phyloP scores from a whole-genome alignment of 2,329 filamentous ascomycete species.

The Fusarium acutatum region DNA sequence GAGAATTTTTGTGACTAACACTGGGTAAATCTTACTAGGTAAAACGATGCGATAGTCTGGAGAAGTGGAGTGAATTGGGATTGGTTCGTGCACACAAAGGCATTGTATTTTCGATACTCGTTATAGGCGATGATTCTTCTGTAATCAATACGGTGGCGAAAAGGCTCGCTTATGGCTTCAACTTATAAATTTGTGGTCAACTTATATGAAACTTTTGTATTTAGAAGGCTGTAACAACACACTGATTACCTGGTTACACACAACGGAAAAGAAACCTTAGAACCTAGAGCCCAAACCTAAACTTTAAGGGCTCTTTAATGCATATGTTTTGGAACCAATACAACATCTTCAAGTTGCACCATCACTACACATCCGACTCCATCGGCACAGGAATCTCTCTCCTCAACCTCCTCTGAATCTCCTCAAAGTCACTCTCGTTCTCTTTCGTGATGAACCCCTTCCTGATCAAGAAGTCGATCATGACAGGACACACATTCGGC shows the following conservation, averaged over 20 bases:
- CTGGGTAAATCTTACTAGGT: not conserved
- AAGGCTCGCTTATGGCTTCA: rapidly evolving
- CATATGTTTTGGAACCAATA: not conserved
- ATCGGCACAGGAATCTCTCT: conserved; percentile 54
- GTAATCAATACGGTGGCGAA: rapidly evolving
- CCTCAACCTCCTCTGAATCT: conserved; percentile 64
- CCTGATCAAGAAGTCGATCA: conserved; percentile 83
- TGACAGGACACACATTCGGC: conserved; percentile 79
- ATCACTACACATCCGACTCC: conserved; percentile 25
- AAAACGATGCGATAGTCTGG: not conserved
- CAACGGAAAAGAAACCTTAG: not conserved
- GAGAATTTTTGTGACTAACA: not conserved
- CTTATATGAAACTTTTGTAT: not conserved
- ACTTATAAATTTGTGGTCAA: not conserved
- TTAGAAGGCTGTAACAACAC: not conserved
- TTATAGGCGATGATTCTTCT: not conserved
- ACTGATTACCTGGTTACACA: not conserved
- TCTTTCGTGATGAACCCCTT: conserved; percentile 78
- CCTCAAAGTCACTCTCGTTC: conserved; percentile 75
- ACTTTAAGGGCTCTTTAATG: not conserved
- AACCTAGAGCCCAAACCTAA: not conserved
- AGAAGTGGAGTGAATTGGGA: not conserved
- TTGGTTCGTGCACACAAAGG: not conserved
- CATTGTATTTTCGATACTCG: not conserved
- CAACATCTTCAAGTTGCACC: not conserved